Evolutionary conservation across 306 rosid species (phyloP), one percentile per base, ranked within the genome.

Genomic region (Prunus padus): DNA sequence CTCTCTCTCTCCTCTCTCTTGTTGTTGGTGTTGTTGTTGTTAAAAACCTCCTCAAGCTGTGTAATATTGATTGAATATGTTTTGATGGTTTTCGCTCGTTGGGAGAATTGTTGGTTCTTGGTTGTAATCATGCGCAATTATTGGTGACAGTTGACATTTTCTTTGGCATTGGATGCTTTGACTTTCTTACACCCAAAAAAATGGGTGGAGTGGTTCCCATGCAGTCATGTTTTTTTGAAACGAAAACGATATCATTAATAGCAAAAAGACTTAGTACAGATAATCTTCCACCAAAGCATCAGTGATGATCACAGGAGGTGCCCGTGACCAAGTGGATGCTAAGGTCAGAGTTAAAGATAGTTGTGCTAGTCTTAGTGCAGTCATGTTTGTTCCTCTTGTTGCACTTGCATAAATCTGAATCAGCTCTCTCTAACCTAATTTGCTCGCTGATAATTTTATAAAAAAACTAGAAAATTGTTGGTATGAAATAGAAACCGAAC

Each of bases 101-200:
- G 60, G 60, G 73, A 59, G 76, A 77, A 69, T 80, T 70, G 65
- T 77, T 71, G 80, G 84, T 79, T 65, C 82, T 81, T 78, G 73
- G 82, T 71, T 73, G 79, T 22, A 69, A 74, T 79, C 40, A 49
- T 82, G 87, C 95, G 94, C 86, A 81, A 88, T 87, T 82, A 82
- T 84, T 86, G 97, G 82, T 33, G 51, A 59, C 54, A 22, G 57
- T 82, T 86, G 95, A 91, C 96, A 45, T 79, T 82, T 85, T 86
- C 90, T 46, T 77, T 80, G 87, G 79, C 71, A 71, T 74, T 37
- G 73, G 54, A 55, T 67, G 19, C 46, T 78, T 64, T 31, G 77
- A 45, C 71, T 69, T 72, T 77, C 46, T 18, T 31, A 33, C 69
- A 47, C 15, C 28, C n/a, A 54, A 68, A 15, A 30, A 20, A 23